These are phyloP conservation scores for Aciculosporium take DNA, from an alignment of 2,329 filamentous ascomycete species.

Conservation along the genomic window DNA sequence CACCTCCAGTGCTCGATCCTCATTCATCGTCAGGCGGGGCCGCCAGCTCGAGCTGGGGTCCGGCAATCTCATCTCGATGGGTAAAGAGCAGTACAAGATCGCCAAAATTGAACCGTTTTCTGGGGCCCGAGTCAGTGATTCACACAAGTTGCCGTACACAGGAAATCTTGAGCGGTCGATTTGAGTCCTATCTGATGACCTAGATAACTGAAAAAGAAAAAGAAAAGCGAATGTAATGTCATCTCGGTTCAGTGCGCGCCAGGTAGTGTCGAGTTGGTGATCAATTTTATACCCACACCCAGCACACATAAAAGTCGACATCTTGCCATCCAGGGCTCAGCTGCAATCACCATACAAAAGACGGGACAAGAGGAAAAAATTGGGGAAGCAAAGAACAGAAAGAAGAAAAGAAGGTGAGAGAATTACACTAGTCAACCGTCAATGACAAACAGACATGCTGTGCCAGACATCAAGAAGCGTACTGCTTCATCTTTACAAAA, in stretches of 20 bases:
- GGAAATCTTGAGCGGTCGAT: constrained; percentile 2
- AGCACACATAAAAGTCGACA: not conserved
- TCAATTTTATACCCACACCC: not conserved
- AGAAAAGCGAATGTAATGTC: not conserved
- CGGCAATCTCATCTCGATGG: not conserved
- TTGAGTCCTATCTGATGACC: constrained; percentile 8
- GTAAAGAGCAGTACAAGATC: not conserved
- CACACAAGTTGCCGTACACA: not conserved
- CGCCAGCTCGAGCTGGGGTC: constrained; percentile 1
- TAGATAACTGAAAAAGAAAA: constrained; percentile 2
- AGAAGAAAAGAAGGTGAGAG: not conserved
- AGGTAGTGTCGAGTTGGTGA: not conserved
- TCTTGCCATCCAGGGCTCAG: not conserved
- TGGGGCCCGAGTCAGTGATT: not conserved
- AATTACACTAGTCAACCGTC: constrained; percentile 3
- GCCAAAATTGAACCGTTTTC: not conserved
- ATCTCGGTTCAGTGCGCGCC: not conserved
- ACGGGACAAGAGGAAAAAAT: not conserved
- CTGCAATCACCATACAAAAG: not conserved
- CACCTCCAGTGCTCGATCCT: too few relatives aligned
- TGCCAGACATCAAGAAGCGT: not conserved
- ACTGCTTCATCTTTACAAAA: not conserved
- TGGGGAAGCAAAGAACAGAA: too few relatives aligned
- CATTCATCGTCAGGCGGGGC: not conserved
- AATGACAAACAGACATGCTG: constrained; percentile 7